Conservation (phyloP, 495 filamentous ascomycete genomes). For the Penicillium maclennaniae region DNA sequence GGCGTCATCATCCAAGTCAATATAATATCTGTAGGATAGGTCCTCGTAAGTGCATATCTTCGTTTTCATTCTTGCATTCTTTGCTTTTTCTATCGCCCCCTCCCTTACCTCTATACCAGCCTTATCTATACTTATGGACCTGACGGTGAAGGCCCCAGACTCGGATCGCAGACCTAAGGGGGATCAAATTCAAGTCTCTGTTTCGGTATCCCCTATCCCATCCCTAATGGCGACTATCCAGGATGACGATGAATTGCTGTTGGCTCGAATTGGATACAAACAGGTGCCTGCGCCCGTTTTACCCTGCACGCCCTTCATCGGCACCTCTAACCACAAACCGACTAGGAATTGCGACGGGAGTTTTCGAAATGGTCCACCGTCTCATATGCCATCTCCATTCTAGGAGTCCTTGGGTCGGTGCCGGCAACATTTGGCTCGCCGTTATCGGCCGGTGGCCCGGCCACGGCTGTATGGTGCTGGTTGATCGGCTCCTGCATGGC, state of each 20-base stretch:
- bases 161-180: conserved; percentile 4
- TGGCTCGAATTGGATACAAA: conserved; percentile 65
- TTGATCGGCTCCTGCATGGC: conserved; percentile 65
- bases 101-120: conserved; percentile 2
- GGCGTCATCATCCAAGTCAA: conserved; percentile 14
- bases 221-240: conserved; percentile 46
- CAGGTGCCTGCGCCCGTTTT: conserved; percentile 43
- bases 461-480: conserved; percentile 71
- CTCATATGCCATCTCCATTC: conserved; percentile 70
- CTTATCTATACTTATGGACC: conserved; percentile 10
- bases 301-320: not conserved
- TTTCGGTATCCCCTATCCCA: not conserved
- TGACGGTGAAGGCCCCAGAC: conserved; percentile 10
- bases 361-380: conserved; percentile 73
- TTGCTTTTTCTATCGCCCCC: conserved; percentile 7
- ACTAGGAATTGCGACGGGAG: conserved; percentile 58
- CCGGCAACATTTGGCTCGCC: conserved; percentile 65
- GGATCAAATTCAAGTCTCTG: not conserved
- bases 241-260: conserved; percentile 61
- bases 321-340: conserved; percentile 1
- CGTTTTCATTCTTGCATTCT: conserved; percentile 2
- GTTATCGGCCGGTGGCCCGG: conserved; percentile 62
- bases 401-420: conserved; percentile 66
- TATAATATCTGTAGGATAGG: conserved; percentile 8
- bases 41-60: conserved; percentile 3